Evolutionary conservation across 1,284 basidiomycete species (phyloP), one percentile per base, ranked within the genome.

Genomic region (Cutaneotrichosporon curvatum): DNA sequence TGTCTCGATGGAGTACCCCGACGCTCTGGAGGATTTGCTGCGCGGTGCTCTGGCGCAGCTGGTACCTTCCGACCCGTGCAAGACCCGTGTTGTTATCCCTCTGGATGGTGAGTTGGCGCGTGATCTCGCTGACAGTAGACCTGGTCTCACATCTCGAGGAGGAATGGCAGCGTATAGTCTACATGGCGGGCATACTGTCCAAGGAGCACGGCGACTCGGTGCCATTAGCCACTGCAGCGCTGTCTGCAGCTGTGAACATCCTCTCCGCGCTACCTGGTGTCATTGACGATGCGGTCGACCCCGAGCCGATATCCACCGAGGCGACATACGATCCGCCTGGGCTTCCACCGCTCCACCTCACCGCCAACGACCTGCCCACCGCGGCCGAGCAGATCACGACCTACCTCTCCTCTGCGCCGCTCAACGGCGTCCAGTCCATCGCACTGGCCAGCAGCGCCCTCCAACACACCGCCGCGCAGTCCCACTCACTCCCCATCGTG

Each of bases 1-100:
- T 2, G 25, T 68, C 16, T 61, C 57, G 7, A 47, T 69, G 10
- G 46, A 59, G 12, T 42, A 50, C 11, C 50, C 57, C 0, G 58
- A 66, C 15, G 59, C 62, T 37, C 43, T 66, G 11, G 61, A 63
- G 39, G 42, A 45, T n/a, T 40, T 51, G 11, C 61, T 69, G 34
- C 38, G 40, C 0, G 34, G 37, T 1, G 50, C 49, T 0, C 12
- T 65, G 18, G 43, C 43, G 15, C 28, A 36, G 2, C 43, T 61
- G 3, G 34, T 62, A 1, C 51, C 53, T 0, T 20, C 42, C 8
- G 42, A 58, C 20, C 43, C 50, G 2, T 40, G 51, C 10, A 60
- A 58, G 44, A 37, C 50, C 11, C 56, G 57, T 25, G 53, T 61
- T 6, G 45, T 50, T 9, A 37, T 66, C 10, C 30, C 31, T 8